Evolutionary conservation across 2,329 filamentous ascomycete species (phyloP).

Genomic region (Talaromyces atroroseus): DNA sequence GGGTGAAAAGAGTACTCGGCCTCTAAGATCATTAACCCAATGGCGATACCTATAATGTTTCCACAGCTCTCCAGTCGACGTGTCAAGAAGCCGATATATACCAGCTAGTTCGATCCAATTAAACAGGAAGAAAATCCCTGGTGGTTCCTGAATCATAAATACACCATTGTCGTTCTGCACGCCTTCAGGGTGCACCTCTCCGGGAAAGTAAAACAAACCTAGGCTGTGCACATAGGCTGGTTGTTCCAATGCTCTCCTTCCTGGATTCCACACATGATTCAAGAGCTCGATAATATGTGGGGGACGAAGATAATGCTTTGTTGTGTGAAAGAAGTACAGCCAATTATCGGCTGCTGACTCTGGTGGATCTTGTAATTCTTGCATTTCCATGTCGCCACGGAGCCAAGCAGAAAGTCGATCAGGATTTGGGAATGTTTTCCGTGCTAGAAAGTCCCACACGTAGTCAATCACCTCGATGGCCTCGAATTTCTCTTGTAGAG

Average conservation of each 20-base stretch:
- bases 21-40: not conserved
- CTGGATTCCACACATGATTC: not conserved
- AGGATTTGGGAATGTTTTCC: not conserved
- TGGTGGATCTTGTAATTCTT: not conserved
- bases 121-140: not conserved
- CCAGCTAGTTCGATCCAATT: not conserved
- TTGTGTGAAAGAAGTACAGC: not conserved
- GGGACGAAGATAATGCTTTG: not conserved
- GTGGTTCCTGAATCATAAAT: not conserved
- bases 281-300: slow-evolving; percentile 6
- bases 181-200: not conserved
- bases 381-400: not conserved
- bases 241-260: not conserved
- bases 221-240: not conserved
- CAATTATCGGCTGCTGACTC: not conserved
- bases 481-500: slow-evolving; percentile 4
- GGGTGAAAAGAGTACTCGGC: not conserved
- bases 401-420: not conserved
- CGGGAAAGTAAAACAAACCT: not conserved
- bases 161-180: not conserved
- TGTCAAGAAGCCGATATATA: not conserved
- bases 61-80: not conserved
- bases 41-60: not conserved
- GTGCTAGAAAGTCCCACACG: slow-evolving; percentile 5
- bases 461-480: slow-evolving; percentile 2